These are phyloP conservation scores for Rubia yunnanensis DNA, from an alignment of 257 asterid species.

Conservation along the genomic window DNA sequence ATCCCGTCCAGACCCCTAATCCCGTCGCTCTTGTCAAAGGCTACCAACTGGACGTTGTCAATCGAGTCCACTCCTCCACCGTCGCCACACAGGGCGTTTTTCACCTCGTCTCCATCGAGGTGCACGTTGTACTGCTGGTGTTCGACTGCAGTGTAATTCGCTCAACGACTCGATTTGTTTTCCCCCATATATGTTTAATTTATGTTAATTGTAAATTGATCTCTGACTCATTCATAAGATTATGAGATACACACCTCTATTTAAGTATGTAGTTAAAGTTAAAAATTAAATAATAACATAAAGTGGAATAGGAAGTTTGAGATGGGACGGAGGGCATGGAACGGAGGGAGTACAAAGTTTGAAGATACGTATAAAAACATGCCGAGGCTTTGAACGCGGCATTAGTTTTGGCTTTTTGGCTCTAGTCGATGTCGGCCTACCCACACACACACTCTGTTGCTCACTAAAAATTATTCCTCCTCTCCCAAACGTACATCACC, in stretches of 20 bases:
- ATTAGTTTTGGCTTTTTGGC: conserved; percentile 24
- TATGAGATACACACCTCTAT: no score
- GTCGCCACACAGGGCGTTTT: conserved; percentile 3
- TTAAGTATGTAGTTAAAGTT: no score
- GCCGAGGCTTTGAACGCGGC: conserved; percentile 49
- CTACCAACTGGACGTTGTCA: conserved; percentile 12
- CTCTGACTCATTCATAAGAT: no score
- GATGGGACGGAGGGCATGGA: no score
- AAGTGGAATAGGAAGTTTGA: no score
- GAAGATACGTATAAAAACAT: background rate
- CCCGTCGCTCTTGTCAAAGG: conserved; percentile 4
- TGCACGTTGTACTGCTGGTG: conserved; percentile 11
- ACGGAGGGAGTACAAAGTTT: no score
- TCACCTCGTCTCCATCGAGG: conserved; percentile 12
- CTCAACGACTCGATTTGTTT: no score
- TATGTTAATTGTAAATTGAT: no score
- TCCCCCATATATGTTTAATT: no score
- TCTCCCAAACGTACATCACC: background rate
- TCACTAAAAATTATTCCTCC: background rate
- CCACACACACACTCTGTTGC: background rate
- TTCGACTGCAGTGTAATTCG: no score
- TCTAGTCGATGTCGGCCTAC: background rate
- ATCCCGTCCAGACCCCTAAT: conserved; percentile 20
- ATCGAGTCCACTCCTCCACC: conserved; percentile 11
- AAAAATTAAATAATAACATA: no score